Base-by-base conservation (phyloP, 2,329 filamentous ascomycete genomes). In the Xylariaceae sp. region DNA sequence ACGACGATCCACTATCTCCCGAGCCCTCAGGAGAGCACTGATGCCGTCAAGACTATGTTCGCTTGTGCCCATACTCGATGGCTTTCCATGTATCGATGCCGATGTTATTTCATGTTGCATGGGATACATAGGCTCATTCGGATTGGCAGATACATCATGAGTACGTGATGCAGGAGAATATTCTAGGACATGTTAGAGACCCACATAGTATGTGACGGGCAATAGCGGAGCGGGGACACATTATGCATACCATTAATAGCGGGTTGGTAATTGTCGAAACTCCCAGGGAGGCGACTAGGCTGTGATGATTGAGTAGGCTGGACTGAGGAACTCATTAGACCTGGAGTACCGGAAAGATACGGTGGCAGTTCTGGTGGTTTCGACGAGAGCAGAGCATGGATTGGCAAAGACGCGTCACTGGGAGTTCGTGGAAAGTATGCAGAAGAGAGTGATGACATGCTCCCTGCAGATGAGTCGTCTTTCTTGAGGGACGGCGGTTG, bases 1-100 rank as follows among this genome's bases (percentile, higher is more conserved):
- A 47, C 73, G 69, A 40, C 75, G 74, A 51, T 78, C 77, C 38
- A 84, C 79, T 54, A 85, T 80, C 59, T 84, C 81, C 31, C 81
- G 80, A 10, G 82, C 82, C 54, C 73, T 74, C 1, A 85, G 64
- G 11, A 86, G 68, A 6, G 82, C 82, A 53, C 74, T 82, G 69
- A 86, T 81, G 2, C 82, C 81, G 55, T 85, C 81, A 17, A 84
- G 66, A 3, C 67, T 63, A 5, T 57, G 57, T 4, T 69, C 68
- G 28, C 40, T 47, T n/a, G 19, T 31, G 11, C 34, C 34, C 13
- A 38, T 38, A 38, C n/a, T n/a, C n/a, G 14, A 56, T 51, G 16
- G 42, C 36, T 43, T 36, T 38, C 16, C 43, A 31, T 31, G 45
- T 6, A 44, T 13, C 45, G 55, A 58, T 22, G 50, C 59, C 18